A percentile compares a stretch with the other conserved stretches of the same genome.
These are phyloP conservation scores for Theileria luwenshuni DNA, from an alignment of 169 alveolate species.

Conservation along the genomic window DNA sequence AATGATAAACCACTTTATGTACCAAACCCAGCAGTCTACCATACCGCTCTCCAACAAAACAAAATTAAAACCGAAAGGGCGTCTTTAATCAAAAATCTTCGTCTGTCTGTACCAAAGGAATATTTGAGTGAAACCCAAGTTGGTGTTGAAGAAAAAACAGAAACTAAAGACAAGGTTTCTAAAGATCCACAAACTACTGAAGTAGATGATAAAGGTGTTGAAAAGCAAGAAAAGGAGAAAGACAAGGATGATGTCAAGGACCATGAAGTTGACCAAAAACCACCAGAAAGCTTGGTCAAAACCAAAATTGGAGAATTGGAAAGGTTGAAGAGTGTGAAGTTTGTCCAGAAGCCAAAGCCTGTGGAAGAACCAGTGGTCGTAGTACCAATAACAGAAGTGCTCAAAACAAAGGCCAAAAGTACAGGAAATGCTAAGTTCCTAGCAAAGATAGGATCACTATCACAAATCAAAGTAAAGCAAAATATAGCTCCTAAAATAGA, in stretches of 20 bases:
- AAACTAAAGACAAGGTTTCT: background rate
- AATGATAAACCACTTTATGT: conserved; percentile 73
- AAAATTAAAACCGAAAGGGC: background rate
- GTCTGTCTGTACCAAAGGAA: background rate
- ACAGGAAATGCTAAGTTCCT: conserved; percentile 49
- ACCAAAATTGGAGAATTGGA: conserved; percentile 2
- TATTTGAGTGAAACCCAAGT: background rate
- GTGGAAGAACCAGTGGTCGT: conserved; percentile 20
- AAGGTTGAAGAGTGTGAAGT: background rate
- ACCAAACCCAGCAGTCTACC: conserved; percentile 78
- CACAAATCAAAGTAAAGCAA: conserved; percentile 53
- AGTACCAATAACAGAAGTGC: conserved; percentile 39
- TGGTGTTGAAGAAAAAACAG: background rate
- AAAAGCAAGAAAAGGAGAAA: background rate
- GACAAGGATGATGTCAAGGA: background rate
- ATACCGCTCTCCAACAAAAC: conserved; percentile 16
- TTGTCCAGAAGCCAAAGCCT: conserved; percentile 2
- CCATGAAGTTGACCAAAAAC: no score
- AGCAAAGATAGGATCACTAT: conserved; percentile 60
- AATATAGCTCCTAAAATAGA: conserved; percentile 4
- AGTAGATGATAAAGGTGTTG: background rate
- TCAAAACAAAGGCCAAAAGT: conserved; percentile 24
- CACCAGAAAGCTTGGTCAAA: conserved; percentile 1
- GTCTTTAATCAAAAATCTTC: background rate
- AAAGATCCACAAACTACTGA: background rate